Evolutionary conservation across 163 green algal species (phyloP).

Genomic region (Chloroidium sp.): DNA sequence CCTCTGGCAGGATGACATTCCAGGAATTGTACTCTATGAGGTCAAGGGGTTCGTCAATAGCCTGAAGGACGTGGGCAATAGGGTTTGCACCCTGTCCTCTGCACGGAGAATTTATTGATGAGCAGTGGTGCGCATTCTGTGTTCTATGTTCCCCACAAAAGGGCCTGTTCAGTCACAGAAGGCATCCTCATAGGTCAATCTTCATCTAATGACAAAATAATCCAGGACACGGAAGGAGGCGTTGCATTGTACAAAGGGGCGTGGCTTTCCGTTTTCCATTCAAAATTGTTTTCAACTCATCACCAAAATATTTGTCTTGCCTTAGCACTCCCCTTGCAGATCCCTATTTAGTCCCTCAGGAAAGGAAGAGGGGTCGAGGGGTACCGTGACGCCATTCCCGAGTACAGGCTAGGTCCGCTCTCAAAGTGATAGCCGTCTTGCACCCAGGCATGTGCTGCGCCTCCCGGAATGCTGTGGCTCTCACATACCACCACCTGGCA

Average conservation of each 20-base stretch:
- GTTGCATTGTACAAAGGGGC: not conserved
- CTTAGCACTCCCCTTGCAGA: too few relatives aligned
- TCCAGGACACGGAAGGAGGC: not conserved
- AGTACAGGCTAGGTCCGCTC: conserved; percentile 72
- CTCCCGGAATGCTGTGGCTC: conserved; percentile 63
- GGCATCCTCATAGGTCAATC: too few relatives aligned
- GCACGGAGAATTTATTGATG: not conserved
- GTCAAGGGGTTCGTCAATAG: conserved; percentile 74
- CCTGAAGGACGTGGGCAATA: conserved; percentile 65
- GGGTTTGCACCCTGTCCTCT: conserved; percentile 54
- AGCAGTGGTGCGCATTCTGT: not conserved
- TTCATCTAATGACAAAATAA: too few relatives aligned
- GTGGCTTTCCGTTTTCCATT: too few relatives aligned
- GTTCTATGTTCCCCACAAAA: too few relatives aligned
- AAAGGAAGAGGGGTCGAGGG: not conserved
- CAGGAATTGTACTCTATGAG: conserved; percentile 82
- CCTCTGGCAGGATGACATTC: conserved; percentile 88
- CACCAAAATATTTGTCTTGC: too few relatives aligned
- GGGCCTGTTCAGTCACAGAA: too few relatives aligned
- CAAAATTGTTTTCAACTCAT: too few relatives aligned
- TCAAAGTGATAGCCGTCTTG: conserved; percentile 74
- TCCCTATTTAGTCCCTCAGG: too few relatives aligned
- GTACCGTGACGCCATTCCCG: conserved; percentile 35
- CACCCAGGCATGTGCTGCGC: conserved; percentile 72
- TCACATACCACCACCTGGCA: conserved; percentile 65